Conservation (phyloP, 192 early-diverging fungal genomes). For the Entrophospora sp. region DNA sequence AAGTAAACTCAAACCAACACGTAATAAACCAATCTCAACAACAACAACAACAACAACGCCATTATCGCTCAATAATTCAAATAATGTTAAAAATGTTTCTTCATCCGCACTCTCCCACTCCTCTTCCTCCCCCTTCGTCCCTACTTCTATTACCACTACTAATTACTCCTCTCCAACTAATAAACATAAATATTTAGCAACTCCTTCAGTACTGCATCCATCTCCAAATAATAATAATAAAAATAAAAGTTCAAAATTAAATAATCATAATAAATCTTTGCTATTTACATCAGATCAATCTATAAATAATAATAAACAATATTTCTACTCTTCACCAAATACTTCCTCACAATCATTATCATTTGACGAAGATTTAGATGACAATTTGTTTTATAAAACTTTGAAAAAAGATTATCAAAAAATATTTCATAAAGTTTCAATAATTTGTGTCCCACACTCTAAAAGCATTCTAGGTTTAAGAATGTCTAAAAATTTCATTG, state of each 20-base stretch:
- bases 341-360: no score
- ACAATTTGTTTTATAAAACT: background rate
- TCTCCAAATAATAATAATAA: background rate
- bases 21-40: background rate
- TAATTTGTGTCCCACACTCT: constrained; percentile 42
- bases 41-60: background rate
- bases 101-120: background rate
- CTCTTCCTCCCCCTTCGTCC: background rate
- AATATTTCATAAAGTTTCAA: constrained; percentile 29
- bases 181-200: background rate
- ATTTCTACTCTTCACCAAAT: background rate
- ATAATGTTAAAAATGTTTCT: background rate
- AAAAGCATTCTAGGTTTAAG: constrained; percentile 31
- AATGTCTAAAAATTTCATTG: constrained; percentile 37
- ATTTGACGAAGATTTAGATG: background rate
- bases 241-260: background rate
- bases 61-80: background rate
- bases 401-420: no score
- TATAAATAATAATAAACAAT: background rate
- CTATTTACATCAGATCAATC: no score
- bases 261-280: no score
- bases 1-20: background rate
- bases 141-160: background rate
- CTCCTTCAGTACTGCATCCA: background rate
- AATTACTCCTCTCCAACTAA: background rate